Conservation (phyloP, 805 yeast genomes). For the Starmerella powellii region DNA sequence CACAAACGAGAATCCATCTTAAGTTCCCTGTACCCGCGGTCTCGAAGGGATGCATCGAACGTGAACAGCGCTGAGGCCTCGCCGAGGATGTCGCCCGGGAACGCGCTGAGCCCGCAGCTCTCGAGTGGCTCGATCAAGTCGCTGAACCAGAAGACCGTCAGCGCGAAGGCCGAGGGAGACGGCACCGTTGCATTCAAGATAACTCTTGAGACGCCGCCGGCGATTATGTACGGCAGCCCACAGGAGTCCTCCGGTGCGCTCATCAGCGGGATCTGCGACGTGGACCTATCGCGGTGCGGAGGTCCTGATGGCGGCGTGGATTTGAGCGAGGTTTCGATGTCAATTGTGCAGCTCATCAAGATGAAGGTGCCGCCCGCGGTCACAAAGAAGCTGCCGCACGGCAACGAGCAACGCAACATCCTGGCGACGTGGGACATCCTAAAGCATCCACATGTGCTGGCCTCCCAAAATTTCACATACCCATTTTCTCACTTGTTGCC, state of each 20-base stretch:
- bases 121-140: slow-evolving; percentile 3
- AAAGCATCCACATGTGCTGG: slow-evolving; percentile 38
- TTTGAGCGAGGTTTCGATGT: slow-evolving; percentile 20
- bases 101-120: slow-evolving; percentile 10
- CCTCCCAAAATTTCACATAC: slow-evolving; percentile 69
- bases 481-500: slow-evolving; percentile 87
- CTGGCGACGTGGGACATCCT: slow-evolving; percentile 86
- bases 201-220: slow-evolving; percentile 75
- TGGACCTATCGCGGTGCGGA: slow-evolving; percentile 39
- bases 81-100: neutral
- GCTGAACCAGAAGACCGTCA: neutral
- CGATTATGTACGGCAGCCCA: slow-evolving; percentile 70
- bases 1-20: slow-evolving; percentile 16
- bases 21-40: slow-evolving; percentile 14
- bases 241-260: slow-evolving; percentile 74
- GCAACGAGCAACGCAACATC: slow-evolving; percentile 32
- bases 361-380: slow-evolving; percentile 16
- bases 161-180: too few relatives aligned
- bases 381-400: slow-evolving; percentile 17
- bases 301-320: slow-evolving; percentile 41
- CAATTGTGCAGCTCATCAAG: slow-evolving; percentile 55
- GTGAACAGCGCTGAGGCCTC: neutral
- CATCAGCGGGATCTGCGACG: slow-evolving; percentile 61
- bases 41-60: slow-evolving; percentile 1
- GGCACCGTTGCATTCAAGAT: slow-evolving; percentile 16